phyloP scores from a whole-genome alignment of 257 asterid genomes.

The Lycium barbarum region DNA sequence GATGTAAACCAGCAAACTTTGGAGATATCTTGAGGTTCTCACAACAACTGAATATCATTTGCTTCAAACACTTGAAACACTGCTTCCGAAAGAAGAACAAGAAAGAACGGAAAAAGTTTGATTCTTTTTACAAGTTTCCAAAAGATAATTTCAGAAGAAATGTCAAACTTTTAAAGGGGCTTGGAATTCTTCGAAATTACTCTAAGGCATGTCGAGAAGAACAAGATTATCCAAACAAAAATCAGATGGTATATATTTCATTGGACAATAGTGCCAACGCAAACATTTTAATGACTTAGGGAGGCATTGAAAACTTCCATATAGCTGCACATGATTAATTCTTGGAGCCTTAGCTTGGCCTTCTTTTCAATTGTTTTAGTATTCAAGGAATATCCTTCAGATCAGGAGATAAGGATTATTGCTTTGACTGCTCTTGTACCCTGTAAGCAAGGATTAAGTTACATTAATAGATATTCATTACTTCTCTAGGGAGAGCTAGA shows the following conservation, averaged over 20 bases:
- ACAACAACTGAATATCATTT: too few species aligned
- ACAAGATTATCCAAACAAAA: constrained; percentile 9
- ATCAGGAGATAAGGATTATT: neutral
- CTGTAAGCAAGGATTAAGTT: neutral
- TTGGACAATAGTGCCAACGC: neutral
- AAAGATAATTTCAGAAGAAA: neutral
- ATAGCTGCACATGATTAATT: neutral
- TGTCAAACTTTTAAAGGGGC: neutral
- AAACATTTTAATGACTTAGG: neutral
- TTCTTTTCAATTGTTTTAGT: neutral
- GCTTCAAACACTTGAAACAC: neutral
- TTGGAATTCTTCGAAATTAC: neutral
- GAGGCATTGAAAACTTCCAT: neutral
- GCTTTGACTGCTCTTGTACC: neutral
- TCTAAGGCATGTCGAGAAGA: neutral
- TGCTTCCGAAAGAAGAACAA: neutral
- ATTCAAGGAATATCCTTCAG: neutral
- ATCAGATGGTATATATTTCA: constrained; percentile 7
- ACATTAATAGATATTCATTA: constrained; percentile 36
- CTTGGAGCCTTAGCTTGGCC: neutral
- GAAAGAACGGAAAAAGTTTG: neutral
- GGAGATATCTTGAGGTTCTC: too few species aligned
- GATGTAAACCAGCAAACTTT: too few species aligned
- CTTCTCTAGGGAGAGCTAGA: constrained; percentile 28
- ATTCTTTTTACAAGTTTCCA: too few species aligned